A percentile compares a stretch with the other conserved stretches of the same genome.
Evolutionary conservation across 768 basidiomycete species (phyloP).

Genomic region (Phaeotremella fagi): DNA sequence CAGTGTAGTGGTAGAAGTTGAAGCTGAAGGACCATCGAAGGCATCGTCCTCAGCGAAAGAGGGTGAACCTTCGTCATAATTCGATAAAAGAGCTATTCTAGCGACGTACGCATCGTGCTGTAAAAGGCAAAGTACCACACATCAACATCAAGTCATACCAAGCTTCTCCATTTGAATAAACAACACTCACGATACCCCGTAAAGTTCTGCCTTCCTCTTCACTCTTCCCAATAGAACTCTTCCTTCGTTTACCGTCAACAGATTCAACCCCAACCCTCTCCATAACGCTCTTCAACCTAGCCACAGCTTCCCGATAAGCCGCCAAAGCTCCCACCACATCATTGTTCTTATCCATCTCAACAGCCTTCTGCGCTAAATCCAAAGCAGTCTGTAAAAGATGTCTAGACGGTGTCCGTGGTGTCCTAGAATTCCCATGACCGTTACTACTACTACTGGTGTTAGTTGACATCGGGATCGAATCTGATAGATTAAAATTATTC

Average conservation of each 20-base stretch:
- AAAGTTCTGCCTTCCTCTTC: conserved; percentile 46
- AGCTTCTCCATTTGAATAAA: neutral
- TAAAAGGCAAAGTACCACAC: too few relatives aligned
- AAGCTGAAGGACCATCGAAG: neutral
- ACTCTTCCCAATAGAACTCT: conserved; percentile 11
- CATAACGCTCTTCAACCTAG: conserved; percentile 42
- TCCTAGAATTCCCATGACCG: conserved; percentile 2
- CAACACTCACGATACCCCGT: conserved; percentile 43
- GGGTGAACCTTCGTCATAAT: conserved; percentile 14
- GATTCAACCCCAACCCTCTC: conserved; percentile 43
- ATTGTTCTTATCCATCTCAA: conserved; percentile 45
- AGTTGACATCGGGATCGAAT: neutral
- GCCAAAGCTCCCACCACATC: conserved; percentile 42
- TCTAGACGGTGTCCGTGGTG: conserved; percentile 35
- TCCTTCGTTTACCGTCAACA: conserved; percentile 8
- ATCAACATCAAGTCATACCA: neutral
- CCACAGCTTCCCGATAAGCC: conserved; percentile 44
- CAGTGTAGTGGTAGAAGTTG: conserved; percentile 18
- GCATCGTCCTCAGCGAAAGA: neutral
- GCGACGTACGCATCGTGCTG: conserved; percentile 49
- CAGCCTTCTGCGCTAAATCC: conserved; percentile 45
- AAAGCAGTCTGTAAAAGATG: conserved; percentile 44
- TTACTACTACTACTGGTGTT: neutral
- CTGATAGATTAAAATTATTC: neutral
- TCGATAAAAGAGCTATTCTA: conserved; percentile 37